Evolutionary conservation across 2,329 filamentous ascomycete genomes (phyloP), one percentile per base, ranked within the genome.

Genomic region (Didymella sp.): DNA sequence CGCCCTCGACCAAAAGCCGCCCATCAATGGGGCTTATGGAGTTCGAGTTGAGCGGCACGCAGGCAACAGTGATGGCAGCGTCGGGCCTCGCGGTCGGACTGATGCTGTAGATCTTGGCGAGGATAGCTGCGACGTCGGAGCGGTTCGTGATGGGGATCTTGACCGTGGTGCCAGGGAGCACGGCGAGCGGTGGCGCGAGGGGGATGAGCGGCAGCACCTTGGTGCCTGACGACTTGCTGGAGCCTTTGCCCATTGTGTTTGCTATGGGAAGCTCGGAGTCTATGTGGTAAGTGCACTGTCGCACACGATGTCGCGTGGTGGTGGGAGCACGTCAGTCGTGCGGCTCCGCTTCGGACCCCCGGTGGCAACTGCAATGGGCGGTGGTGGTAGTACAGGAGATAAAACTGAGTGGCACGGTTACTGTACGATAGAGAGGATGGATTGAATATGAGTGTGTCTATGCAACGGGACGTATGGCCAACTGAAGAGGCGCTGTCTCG

Each of bases 51-150:
- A 97, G 82, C 19, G 95, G 95, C 51, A 98, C 87, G 75, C 94
- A 98, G 50, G 90, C 92, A 63, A 98, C 88, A 8, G 90, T 88
- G 66, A 96, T 87, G 64, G 87, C 82, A 25, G 87, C 85, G 64
- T 88, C 82, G 2, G 81, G 85, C 68, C 87, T 88, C 22, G 81
- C 78, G 37, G 86, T 85, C 30, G 89, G 83, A 25, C 88, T 88
- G 66, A 88, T 87, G 69, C 90, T 90, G 77, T 96, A 94, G 58
- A 96, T 86, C 66, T 89, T 88, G 19, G 92, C 90, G 55, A 99
- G 87, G 41, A 98, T 85, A 47, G 94, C 90, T 50, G 92, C 89
- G 64, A 98, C 89, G 77, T 98, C 95, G 64, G 91, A 87, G 48
- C 94, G 91, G 76, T 89, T 88, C 37, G 89, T 87, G 49, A 97